Evolutionary conservation across 176 grass and related monocot species (phyloP).

Genomic region (Carex parvula): DNA sequence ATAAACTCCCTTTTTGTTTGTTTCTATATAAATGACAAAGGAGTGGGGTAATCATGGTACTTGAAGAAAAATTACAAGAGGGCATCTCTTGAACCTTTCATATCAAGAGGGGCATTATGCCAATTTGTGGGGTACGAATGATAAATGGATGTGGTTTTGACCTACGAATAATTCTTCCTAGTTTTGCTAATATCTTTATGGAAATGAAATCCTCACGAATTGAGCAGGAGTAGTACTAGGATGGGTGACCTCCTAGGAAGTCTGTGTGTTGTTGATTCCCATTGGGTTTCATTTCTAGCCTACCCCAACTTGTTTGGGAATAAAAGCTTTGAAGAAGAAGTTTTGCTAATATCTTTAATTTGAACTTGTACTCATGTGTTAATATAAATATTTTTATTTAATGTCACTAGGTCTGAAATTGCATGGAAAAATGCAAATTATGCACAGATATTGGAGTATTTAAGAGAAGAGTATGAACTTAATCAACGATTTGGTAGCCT

Average conservation of each 20-base stretch:
- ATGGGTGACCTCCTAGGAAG: too few relatives aligned
- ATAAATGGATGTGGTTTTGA: neutral
- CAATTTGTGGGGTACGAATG: neutral
- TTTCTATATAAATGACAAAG: neutral
- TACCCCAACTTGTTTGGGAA: too few relatives aligned
- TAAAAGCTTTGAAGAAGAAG: too few relatives aligned
- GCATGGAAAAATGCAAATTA: constrained; percentile 98
- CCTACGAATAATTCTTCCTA: neutral
- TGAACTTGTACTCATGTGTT: neutral
- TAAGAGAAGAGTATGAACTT: constrained; percentile 84
- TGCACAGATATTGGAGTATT: constrained; percentile 79
- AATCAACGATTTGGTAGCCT: constrained; percentile 88
- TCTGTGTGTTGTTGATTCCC: too few relatives aligned
- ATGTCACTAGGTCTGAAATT: constrained; percentile 69
- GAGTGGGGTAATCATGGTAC: neutral
- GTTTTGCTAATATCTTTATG: neutral
- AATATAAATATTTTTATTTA: neutral
- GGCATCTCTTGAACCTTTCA: neutral
- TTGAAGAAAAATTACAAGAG: neutral
- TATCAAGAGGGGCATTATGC: neutral
- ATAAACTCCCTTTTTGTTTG: neutral
- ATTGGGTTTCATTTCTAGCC: too few relatives aligned
- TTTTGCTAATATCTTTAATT: neutral
- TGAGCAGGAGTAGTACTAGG: too few relatives aligned
- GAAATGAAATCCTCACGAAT: too few relatives aligned